Conservation (phyloP, 108 stramenopile genomes). For the Licmophora abbreviata region DNA sequence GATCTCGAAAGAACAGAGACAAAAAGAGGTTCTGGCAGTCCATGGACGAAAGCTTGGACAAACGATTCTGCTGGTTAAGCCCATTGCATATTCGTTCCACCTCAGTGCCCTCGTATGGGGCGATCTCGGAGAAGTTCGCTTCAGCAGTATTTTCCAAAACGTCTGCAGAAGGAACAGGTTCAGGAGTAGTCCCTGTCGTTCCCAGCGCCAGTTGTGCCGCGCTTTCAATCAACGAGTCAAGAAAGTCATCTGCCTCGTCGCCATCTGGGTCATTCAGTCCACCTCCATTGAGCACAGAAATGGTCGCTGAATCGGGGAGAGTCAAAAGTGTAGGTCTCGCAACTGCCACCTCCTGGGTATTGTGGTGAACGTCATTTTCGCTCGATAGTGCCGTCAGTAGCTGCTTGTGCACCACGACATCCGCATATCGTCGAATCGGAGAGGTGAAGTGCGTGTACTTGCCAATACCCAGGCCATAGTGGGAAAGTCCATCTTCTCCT, state of each 20-base stretch:
- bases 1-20: conserved; percentile 43
- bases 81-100: conserved; percentile 36
- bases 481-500: conserved; percentile 28
- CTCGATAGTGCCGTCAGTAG: conserved; percentile 20
- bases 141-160: neutral
- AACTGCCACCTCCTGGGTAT: neutral
- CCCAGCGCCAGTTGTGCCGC: conserved; percentile 12
- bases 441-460: conserved; percentile 86
- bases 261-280: neutral
- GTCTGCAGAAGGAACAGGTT: neutral
- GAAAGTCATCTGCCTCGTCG: neutral
- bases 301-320: conserved; percentile 27
- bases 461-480: conserved; percentile 74
- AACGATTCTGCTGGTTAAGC: conserved; percentile 41
- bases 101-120: conserved; percentile 10
- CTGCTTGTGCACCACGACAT: conserved; percentile 50
- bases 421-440: conserved; percentile 52
- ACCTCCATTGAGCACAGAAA: conserved; percentile 23
- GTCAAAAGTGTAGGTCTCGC: conserved; percentile 4
- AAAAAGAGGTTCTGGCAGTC: conserved; percentile 55
- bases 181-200: neutral
- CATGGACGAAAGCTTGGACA: conserved; percentile 52
- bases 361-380: neutral
- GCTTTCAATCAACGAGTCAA: conserved; percentile 2
- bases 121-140: neutral